phyloP scores from a whole-genome alignment of 768 basidiomycete species.

The Boletus vermiculosoides region DNA sequence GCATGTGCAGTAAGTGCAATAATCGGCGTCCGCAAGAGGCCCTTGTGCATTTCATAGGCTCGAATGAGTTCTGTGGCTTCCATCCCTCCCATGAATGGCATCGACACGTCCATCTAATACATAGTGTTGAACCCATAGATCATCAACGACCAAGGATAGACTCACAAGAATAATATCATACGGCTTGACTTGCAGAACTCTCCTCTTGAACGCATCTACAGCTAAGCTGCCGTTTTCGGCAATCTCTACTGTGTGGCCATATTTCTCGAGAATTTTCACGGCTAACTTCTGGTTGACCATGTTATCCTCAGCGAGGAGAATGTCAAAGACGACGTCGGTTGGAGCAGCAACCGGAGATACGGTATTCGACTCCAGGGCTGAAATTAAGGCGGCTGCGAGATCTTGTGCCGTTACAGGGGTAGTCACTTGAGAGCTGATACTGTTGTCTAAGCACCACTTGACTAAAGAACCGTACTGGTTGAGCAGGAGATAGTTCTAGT shows the following conservation, averaged over 20 bases:
- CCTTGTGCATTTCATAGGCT: slow-evolving; percentile 72
- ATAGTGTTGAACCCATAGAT: slow-evolving; percentile 2
- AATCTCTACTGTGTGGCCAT: slow-evolving; percentile 93
- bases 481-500: neutral
- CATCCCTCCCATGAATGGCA: slow-evolving; percentile 99
- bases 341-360: slow-evolving; percentile 84
- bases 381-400: slow-evolving; percentile 86
- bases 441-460: slow-evolving; percentile 96
- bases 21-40: slow-evolving; percentile 78
- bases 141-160: slow-evolving; percentile 11
- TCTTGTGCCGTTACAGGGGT: slow-evolving; percentile 88
- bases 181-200: slow-evolving; percentile 65
- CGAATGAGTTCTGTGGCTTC: slow-evolving; percentile 94
- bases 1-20: slow-evolving; percentile 98
- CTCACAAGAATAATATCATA: slow-evolving; percentile 91
- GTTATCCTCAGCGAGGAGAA: slow-evolving; percentile 96
- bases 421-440: slow-evolving; percentile 92
- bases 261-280: slow-evolving; percentile 94
- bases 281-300: slow-evolving; percentile 95
- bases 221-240: slow-evolving; percentile 97
- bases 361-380: slow-evolving; percentile 93
- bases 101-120: slow-evolving; percentile 91
- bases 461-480: slow-evolving; percentile 43
- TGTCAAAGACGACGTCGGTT: slow-evolving; percentile 86
- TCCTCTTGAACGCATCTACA: slow-evolving; percentile 84